Evolutionary conservation across 306 rosid species (phyloP), one percentile per base, ranked within the genome.

Genomic region (Rosa persica): DNA sequence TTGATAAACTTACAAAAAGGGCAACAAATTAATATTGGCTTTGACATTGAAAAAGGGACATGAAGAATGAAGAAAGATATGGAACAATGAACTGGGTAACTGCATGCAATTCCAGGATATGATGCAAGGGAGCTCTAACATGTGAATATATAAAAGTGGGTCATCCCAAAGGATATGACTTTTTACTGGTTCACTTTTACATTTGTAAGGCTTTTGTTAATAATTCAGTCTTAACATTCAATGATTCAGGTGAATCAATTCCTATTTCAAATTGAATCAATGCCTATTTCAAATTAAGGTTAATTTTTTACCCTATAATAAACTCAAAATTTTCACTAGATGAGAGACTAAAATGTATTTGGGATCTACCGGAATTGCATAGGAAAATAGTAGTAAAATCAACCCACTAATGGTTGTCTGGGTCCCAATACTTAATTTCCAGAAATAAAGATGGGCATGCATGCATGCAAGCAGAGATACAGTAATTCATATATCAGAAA

Each of bases 1-100:
- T 30, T 7, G 5, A 13, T 48, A 15, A 48, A 48, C 54, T 43
- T 43, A 30, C 52, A 47, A 47, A 47, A 47, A n/a, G 34, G 64
- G 9, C 16, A 22, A 22, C 22, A 57, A 2, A 57, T 20, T 30
- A 30, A 30, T 30, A 57, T 57, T n/a, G 13, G 8, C 22, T n/a
- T 57, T 3, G 64, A 57, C 64, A 57, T 57, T 57, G 30, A 57
- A 57, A 57, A 57, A 57, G 64, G 27, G 64, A 57, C 64, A 57
- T 57, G 2, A 57, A 57, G 19, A 27, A 25, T 27, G 39, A 12
- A 61, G 40, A 27, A 61, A 27, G 10, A 62, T 6, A 16, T 62
- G 42, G 42, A 62, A 38, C 66, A 62, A 62, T 23, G 17, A 42
- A 34, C 19, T 72, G 44, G 42, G 17, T 62, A 15, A 62, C 11